Conservation (phyloP, 257 asterid species). For the Solanum etuberosum region DNA sequence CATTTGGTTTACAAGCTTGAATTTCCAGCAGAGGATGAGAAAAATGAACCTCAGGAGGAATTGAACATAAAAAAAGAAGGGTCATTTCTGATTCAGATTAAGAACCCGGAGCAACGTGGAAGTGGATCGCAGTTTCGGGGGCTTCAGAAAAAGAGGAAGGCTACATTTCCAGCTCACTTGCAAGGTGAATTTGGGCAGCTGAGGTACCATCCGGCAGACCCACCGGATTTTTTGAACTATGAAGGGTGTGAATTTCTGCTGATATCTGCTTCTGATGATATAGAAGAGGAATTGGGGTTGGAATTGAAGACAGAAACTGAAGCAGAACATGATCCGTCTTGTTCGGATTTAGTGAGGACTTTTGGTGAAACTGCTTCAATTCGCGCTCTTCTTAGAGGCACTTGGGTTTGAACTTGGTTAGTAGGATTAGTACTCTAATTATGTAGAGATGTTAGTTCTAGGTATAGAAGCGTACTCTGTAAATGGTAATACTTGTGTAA, state of each 20-base stretch:
- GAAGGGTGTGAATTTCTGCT: slow-evolving; percentile 79
- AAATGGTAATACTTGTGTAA: background rate
- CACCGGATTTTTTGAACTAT: slow-evolving; percentile 61
- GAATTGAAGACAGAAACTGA: slow-evolving; percentile 34
- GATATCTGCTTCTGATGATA: slow-evolving; percentile 56
- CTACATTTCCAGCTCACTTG: slow-evolving; percentile 42
- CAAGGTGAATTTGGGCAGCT: slow-evolving; percentile 43
- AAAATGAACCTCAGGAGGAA: slow-evolving; percentile 39
- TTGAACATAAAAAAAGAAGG: slow-evolving; percentile 49
- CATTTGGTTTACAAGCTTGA: slow-evolving; percentile 69
- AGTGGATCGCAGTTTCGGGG: slow-evolving; percentile 19
- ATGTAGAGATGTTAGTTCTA: background rate
- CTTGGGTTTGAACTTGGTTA: slow-evolving; percentile 19
- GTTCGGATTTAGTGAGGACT: slow-evolving; percentile 40
- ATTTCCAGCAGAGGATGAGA: slow-evolving; percentile 30
- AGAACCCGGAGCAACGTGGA: slow-evolving; percentile 33
- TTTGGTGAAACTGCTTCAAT: slow-evolving; percentile 34
- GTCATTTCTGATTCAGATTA: slow-evolving; percentile 55
- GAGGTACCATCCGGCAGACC: slow-evolving; percentile 44
- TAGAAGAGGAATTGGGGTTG: slow-evolving; percentile 57
- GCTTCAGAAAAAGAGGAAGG: slow-evolving; percentile 43
- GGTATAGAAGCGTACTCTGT: background rate
- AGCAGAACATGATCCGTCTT: slow-evolving; percentile 22
- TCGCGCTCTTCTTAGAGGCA: slow-evolving; percentile 50
- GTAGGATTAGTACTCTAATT: background rate